These are phyloP conservation scores for Aplosporella prunicola DNA, from an alignment of 2,329 filamentous ascomycete genomes.

Conservation along the genomic window DNA sequence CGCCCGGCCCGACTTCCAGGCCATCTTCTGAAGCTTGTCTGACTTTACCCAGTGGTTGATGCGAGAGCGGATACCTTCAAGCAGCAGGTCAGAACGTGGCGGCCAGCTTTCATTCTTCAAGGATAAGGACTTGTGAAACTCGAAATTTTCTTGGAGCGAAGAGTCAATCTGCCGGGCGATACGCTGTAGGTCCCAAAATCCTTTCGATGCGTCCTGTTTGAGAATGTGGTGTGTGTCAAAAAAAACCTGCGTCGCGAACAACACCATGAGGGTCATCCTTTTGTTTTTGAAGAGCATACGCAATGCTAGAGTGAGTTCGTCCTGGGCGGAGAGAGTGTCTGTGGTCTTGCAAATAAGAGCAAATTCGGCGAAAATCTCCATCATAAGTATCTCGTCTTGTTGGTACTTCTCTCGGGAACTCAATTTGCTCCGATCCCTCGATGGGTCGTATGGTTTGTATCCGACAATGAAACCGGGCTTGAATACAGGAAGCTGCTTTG, in stretches of 20 bases:
- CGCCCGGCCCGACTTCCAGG: background rate
- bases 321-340: background rate
- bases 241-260: conserved; percentile 23
- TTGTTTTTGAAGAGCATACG: conserved; percentile 20
- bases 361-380: background rate
- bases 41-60: conserved; percentile 11
- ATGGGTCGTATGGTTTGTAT: background rate
- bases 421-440: too few relatives aligned
- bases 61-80: conserved; percentile 9
- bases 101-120: conserved; percentile 14
- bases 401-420: background rate
- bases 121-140: conserved; percentile 16
- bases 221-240: conserved; percentile 28
- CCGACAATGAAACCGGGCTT: background rate
- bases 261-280: conserved; percentile 19
- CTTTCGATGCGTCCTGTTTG: conserved; percentile 13
- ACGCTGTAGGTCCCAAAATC: conserved; percentile 11
- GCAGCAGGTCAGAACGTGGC: too few relatives aligned
- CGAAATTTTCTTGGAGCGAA: conserved; percentile 9
- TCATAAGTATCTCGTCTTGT: background rate
- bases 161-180: conserved; percentile 11
- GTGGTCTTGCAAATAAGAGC: background rate
- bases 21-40: conserved; percentile 3
- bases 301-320: conserved; percentile 19
- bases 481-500: background rate